phyloP scores from a whole-genome alignment of 1,284 basidiomycete genomes.

The Puccinia hordei region DNA sequence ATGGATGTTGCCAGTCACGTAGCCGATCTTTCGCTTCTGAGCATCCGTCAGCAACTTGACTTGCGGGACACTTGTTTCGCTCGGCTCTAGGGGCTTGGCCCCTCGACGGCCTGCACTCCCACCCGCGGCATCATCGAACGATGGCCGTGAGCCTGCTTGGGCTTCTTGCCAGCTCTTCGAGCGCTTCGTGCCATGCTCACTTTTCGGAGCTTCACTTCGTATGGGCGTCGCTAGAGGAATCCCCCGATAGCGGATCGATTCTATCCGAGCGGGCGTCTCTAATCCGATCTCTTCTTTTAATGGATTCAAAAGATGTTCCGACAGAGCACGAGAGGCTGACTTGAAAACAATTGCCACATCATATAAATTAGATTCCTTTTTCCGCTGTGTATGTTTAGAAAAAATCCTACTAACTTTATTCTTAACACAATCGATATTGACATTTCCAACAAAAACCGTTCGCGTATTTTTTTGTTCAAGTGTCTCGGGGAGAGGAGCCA shows the following conservation, averaged over 20 bases:
- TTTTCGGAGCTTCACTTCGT: not conserved
- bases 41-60: slow-evolving; percentile 28
- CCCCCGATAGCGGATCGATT: slow-evolving; percentile 41
- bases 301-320: slow-evolving; percentile 46
- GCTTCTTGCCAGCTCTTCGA: slow-evolving; percentile 40
- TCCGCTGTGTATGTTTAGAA: not conserved
- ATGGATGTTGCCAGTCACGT: slow-evolving; percentile 39
- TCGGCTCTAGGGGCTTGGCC: slow-evolving; percentile 16
- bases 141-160: not conserved
- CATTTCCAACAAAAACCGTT: slow-evolving; percentile 46
- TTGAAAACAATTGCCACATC: too few relatives aligned
- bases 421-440: slow-evolving; percentile 36
- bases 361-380: too few relatives aligned
- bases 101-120: slow-evolving; percentile 40
- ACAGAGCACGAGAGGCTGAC: slow-evolving; percentile 17
- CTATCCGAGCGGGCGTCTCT: not conserved
- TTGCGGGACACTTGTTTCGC: not conserved
- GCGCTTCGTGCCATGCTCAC: slow-evolving; percentile 14
- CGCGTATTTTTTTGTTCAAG: slow-evolving; percentile 26
- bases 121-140: slow-evolving; percentile 27
- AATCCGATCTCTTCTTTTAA: slow-evolving; percentile 5
- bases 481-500: slow-evolving; percentile 28
- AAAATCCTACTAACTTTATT: slow-evolving; percentile 26
- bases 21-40: slow-evolving; percentile 46
- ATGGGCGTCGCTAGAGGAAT: slow-evolving; percentile 46